Base-by-base conservation (phyloP, 75 land plant species). In the Gnetum montanum region DNA sequence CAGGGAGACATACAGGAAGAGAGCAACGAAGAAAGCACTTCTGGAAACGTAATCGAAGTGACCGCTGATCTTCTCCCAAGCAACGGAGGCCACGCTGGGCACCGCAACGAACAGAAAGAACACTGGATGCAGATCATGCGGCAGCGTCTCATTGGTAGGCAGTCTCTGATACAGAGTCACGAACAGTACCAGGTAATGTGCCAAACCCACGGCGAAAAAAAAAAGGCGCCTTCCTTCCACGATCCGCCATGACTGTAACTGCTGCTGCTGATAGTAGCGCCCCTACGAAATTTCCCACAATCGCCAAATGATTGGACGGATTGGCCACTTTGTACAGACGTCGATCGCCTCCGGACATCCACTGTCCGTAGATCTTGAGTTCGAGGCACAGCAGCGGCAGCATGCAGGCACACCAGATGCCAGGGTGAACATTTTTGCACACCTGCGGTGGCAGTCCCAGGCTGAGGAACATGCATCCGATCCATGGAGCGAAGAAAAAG, bases 401-500 rank as follows among this genome's bases (percentile, higher is more conserved):
- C 85, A 84, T 81, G 20, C 80, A 76, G 6, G 71, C 52, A 34
- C 82, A 84, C 94, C 94, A 88, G 0, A 80, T 45, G 25, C 59
- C 45, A 8, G 64, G 56, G 47, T 57, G 94, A 6, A 82, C 43
- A 35, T 41, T 19, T 2, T 23, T 22, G 2, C 72, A n/a, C 11
- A 88, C 45, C 8, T 57, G 60, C 6, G 85, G 77, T 7, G 94
- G 94, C 16, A 78, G 46, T 5, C 94, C 82, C 10, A 84, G 47
- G 6, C 54, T 61, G 22, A 83, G 58, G 57, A 88, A 84, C 55
- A 88, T 61, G 27, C 80, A 63, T 49, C 79, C 69, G 24, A 88
- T 78, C 77, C 82, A 84, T 24, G 94, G 94, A 28, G 94, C 82
- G 41, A 88, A 88, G 85, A 88, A 81, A 74, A 80, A 84, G 75